Percentiles rank a stretch among this genome's conserved stretches.
These are phyloP conservation scores for Hymenoscyphus infarciens DNA, from an alignment of 2,329 filamentous ascomycete genomes.

Conservation along the genomic window DNA sequence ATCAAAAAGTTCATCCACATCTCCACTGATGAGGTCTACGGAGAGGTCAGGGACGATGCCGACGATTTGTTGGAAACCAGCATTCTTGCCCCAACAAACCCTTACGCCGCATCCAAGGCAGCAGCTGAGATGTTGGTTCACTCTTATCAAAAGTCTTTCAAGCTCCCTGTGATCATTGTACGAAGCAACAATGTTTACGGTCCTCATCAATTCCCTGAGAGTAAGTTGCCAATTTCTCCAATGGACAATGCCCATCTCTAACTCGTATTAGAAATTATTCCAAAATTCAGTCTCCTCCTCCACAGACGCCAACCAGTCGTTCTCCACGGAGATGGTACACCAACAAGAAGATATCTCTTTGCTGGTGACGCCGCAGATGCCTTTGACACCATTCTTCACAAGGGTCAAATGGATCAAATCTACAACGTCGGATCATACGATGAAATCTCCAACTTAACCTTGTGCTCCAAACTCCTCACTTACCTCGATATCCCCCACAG, in stretches of 20 bases:
- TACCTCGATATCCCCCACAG: slow-evolving; percentile 56
- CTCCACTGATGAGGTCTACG: slow-evolving; percentile 83
- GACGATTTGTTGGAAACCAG: slow-evolving; percentile 71
- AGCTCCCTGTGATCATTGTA: slow-evolving; percentile 74
- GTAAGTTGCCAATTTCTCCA: slow-evolving; percentile 47
- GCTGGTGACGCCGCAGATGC: slow-evolving; percentile 77
- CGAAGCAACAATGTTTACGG: slow-evolving; percentile 84
- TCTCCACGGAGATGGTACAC: slow-evolving; percentile 72
- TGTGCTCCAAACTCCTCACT: slow-evolving; percentile 62
- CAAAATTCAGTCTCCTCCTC: slow-evolving; percentile 73
- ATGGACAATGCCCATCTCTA: slow-evolving; percentile 9
- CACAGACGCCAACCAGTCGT: slow-evolving; percentile 63
- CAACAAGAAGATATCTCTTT: slow-evolving; percentile 72
- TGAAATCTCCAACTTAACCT: slow-evolving; percentile 70
- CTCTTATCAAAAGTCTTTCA: slow-evolving; percentile 81
- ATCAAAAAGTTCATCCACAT: slow-evolving; percentile 76
- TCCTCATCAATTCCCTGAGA: slow-evolving; percentile 79
- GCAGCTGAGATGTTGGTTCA: slow-evolving; percentile 83
- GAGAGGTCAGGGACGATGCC: slow-evolving; percentile 69
- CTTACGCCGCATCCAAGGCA: slow-evolving; percentile 76
- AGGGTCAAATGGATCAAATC: slow-evolving; percentile 67
- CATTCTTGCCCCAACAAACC: slow-evolving; percentile 75
- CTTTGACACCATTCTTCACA: slow-evolving; percentile 80
- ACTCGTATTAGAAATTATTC: slow-evolving; percentile 65
- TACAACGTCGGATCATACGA: slow-evolving; percentile 81